A percentile compares a stretch with the other conserved stretches of the same genome.
These are phyloP conservation scores for Candida montana DNA, from an alignment of 805 yeast species.

Conservation along the genomic window DNA sequence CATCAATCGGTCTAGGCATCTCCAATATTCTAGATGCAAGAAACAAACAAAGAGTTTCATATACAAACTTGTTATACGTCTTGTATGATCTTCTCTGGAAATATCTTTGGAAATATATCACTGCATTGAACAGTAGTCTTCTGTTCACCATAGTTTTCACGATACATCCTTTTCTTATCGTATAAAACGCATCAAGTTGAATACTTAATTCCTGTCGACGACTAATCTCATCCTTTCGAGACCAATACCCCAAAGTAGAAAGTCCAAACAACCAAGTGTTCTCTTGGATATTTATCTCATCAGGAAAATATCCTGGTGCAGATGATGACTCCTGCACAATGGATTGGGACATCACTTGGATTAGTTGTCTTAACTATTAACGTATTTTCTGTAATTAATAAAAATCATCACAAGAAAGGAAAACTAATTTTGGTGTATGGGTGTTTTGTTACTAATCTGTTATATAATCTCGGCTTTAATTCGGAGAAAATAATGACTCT, in stretches of 20 bases:
- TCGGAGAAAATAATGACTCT: no score
- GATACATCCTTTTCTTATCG: neutral
- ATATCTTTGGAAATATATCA: constrained; percentile 18
- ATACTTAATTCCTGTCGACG: constrained; percentile 1
- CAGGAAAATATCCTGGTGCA: constrained; percentile 15
- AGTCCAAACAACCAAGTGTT: constrained; percentile 20
- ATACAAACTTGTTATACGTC: neutral
- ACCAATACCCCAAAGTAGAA: neutral
- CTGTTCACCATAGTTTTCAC: neutral
- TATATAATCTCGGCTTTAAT: no score
- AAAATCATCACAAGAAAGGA: no score
- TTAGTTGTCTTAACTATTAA: no score
- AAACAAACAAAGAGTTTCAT: constrained; percentile 11
- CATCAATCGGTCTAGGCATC: constrained; percentile 10
- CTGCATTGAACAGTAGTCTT: constrained; percentile 7
- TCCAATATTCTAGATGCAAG: constrained; percentile 20
- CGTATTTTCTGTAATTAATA: no score
- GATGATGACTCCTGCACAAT: no score
- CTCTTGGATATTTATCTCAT: constrained; percentile 11
- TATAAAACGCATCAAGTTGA: neutral
- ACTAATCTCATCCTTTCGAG: constrained; percentile 1
- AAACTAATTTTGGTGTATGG: no score
- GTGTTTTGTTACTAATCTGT: no score
- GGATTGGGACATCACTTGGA: no score
- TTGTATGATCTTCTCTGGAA: constrained; percentile 16